These are phyloP conservation scores for Pseudogymnoascus sp. DNA, from an alignment of 2,329 filamentous ascomycete species.

Conservation along the genomic window DNA sequence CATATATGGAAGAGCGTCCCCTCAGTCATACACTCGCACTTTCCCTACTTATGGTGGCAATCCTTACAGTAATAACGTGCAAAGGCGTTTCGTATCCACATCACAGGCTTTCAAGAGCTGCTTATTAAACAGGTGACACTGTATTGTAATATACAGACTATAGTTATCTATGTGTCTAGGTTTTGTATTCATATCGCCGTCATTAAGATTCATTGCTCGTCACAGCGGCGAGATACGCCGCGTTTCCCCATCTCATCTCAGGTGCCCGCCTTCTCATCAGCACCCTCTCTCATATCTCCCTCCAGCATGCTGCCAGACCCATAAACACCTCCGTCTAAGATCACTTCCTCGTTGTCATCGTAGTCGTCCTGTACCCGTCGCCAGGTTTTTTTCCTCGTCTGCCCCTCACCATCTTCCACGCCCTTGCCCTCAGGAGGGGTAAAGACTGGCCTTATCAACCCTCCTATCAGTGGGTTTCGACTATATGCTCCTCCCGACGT, in stretches of 20 bases:
- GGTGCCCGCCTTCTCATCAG: constrained; percentile 15
- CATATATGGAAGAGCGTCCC: background rate
- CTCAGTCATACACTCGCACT: background rate
- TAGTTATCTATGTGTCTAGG: background rate
- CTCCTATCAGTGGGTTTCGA: constrained; percentile 29
- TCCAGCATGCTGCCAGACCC: constrained; percentile 15
- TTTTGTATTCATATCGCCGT: background rate
- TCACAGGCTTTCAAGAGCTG: background rate
- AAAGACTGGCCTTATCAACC: constrained; percentile 30
- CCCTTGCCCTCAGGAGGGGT: constrained; percentile 25
- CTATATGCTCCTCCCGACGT: constrained; percentile 27
- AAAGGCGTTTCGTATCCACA: background rate
- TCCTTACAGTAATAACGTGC: background rate
- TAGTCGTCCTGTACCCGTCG: constrained; percentile 35
- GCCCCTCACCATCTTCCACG: constrained; percentile 13
- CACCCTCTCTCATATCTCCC: constrained; percentile 16
- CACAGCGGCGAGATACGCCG: background rate
- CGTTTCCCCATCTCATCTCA: background rate
- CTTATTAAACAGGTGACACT: background rate
- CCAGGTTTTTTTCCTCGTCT: constrained; percentile 29
- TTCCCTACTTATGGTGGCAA: background rate
- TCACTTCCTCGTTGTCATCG: constrained; percentile 35
- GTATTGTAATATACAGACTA: background rate
- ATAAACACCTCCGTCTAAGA: constrained; percentile 33
- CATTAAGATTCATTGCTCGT: background rate